These are phyloP conservation scores for Hydrangea macrophylla DNA, from an alignment of 148 eudicot genomes.

Conservation along the genomic window DNA sequence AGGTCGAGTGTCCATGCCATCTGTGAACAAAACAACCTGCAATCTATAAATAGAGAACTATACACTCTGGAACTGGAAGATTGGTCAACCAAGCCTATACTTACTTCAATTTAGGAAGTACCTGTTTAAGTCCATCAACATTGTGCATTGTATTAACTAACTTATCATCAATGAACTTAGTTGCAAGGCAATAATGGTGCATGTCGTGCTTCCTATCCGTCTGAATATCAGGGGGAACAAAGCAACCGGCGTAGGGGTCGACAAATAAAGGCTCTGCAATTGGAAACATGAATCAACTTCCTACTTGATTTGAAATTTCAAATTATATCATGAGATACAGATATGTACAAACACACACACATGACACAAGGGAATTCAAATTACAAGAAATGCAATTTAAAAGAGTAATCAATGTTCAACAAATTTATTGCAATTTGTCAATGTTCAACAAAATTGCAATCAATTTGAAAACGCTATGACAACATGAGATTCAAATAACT, in stretches of 20 bases:
- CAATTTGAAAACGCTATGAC: too few relatives aligned
- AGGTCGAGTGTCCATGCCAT: constrained; percentile 93
- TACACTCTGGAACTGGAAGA: constrained; percentile 13
- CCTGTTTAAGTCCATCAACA: constrained; percentile 70
- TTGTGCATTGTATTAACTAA: constrained; percentile 43
- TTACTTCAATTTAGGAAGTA: constrained; percentile 12
- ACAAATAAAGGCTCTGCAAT: constrained; percentile 79
- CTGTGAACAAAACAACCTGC: constrained; percentile 91
- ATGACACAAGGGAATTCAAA: too few relatives aligned
- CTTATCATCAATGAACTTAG: constrained; percentile 79
- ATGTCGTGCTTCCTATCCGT: constrained; percentile 22
- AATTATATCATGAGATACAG: too few relatives aligned
- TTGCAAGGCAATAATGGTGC: constrained; percentile 65
- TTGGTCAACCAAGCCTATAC: constrained; percentile 2
- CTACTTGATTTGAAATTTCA: not conserved
- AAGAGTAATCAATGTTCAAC: too few relatives aligned
- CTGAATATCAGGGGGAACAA: constrained; percentile 42
- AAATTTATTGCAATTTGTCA: too few relatives aligned
- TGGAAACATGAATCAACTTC: constrained; percentile 14
- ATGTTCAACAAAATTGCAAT: too few relatives aligned
- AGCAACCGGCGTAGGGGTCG: constrained; percentile 73
- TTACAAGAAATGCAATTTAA: too few relatives aligned
- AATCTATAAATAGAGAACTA: constrained; percentile 10
- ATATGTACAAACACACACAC: too few relatives aligned
- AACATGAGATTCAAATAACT: too few relatives aligned